These are phyloP conservation scores for Clonostachys rhizophaga DNA, from an alignment of 2,329 filamentous ascomycete genomes.

Conservation along the genomic window DNA sequence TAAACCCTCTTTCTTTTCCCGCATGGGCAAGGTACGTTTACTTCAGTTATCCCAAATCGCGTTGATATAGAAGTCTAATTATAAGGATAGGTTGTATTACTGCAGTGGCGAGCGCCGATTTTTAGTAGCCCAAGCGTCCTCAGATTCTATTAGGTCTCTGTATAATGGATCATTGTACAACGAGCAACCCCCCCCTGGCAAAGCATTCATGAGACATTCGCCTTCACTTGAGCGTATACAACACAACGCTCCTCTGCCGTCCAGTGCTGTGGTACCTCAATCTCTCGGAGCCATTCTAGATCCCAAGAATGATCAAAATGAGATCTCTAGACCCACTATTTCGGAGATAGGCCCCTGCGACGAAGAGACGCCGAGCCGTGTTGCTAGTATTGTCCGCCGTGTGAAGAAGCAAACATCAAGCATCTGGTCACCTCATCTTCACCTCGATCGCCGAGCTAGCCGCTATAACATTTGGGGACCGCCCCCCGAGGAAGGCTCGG, in stretches of 20 bases:
- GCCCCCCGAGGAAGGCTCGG: slow-evolving; percentile 62
- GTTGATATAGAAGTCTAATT: no score
- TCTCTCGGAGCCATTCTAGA: no score
- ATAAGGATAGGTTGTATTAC: slow-evolving; percentile 53
- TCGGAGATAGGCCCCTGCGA: background rate
- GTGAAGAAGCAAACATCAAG: slow-evolving; percentile 49
- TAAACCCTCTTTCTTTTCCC: slow-evolving; percentile 40
- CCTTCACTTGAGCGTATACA: no score
- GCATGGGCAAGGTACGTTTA: slow-evolving; percentile 39
- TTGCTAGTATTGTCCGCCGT: slow-evolving; percentile 15
- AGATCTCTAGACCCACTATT: no score
- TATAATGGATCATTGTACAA: slow-evolving; percentile 25
- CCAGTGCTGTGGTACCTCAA: background rate
- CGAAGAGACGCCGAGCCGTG: slow-evolving; percentile 9
- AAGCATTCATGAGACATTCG: no score
- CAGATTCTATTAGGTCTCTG: slow-evolving; percentile 40
- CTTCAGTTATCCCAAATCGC: no score
- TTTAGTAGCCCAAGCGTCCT: slow-evolving; percentile 37
- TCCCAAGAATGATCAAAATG: no score
- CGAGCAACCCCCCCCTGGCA: slow-evolving; percentile 28
- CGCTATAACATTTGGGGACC: slow-evolving; percentile 66
- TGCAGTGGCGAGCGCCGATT: slow-evolving; percentile 57
- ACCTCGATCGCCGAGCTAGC: slow-evolving; percentile 54
- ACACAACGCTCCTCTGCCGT: no score
- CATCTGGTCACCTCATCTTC: slow-evolving; percentile 71